Evolutionary conservation across 768 basidiomycete genomes (phyloP), one percentile per base, ranked within the genome.

Genomic region (Amanita rimosa): DNA sequence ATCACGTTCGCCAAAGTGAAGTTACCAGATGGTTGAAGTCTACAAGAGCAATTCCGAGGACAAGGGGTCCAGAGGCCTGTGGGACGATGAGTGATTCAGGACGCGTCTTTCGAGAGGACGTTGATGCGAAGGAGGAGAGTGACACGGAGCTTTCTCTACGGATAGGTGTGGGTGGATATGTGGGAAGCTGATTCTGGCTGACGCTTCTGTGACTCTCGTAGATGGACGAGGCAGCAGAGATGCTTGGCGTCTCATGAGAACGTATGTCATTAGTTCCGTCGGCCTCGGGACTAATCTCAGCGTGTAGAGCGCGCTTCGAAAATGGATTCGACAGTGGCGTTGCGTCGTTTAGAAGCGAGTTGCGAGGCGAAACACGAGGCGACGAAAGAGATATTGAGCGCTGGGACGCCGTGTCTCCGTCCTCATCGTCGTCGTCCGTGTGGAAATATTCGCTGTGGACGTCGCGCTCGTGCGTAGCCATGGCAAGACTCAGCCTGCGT

Each of bases 21-120:
- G 64, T 76, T 61, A 92, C 93, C 60, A 93, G 65, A 66, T 96
- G 93, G 62, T 96, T 93, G 62, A 96, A 96, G 60, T 96, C 93
- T 29, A 96, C 83, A n/a, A 96, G 68, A 2, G 89, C 91, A 46
- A 95, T 82, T 3, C 93, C 93, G 4, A 94, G 70, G 13, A 95
- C 72, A 17, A 93, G 67, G 6, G 80, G 80, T 4, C 69, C 67
- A n/a, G 66, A 65, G 0, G 75, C 71, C 13, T 81, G 71, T 26
- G 75, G 72, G n/a, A 87, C 63, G 7, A 92, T 58, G 61, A 87
- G 66, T 3, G 85, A 87, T 58, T 92, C 88, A 6, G 88, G 89
- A 14, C 88, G 76, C 27, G 81, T 74, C 62, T 91, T 92, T 40
- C 71, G 57, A 51, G 83, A 83, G 10, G 79, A 75, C 6, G 68